Evolutionary conservation across 2,329 filamentous ascomycete genomes (phyloP), one percentile per base, ranked within the genome.

Genomic region (Exophiala alcalophila): DNA sequence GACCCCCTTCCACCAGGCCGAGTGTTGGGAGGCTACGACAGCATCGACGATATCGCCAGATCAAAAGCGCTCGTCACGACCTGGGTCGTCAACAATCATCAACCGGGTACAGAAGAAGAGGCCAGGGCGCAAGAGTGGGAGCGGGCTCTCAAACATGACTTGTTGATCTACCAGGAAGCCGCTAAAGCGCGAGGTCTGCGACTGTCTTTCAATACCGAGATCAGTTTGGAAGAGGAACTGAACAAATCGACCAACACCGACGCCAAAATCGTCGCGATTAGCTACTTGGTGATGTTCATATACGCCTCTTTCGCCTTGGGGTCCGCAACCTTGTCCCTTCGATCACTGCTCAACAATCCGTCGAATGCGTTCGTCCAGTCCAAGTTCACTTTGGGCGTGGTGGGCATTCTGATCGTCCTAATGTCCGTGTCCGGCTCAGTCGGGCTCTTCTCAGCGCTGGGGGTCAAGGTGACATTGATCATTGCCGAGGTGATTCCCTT

Each of bases 191-290:
- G 86, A 33, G 90, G 90, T 1, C 75, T 98, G 7, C 78, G 92
- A 14, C 70, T 98, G 24, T 97, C 90, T 5, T 98, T 97, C 73
- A 94, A 82, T 35, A 94, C 92, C 0, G 92, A 98, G 67, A 86
- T 91, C 65, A 96, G 90, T 64, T 71, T 98, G 49, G 91, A 97
- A 62, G 78, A 96, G 61, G 92, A 98, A 61, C 74, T 98, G 44
- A 98, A 96, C 71, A 95, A 97, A 68, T 94, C 89, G 25, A 96
- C 89, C 35, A 98, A 98, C 65, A 97, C 92, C 0, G 92, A 98
- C 64, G 94, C 91, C 30, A 96, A 91, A 64, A 98, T 98, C 58
- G 81, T 98, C 16, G 80, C 91, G 40, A 84, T 98, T 66, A 97
- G 91, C 73, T 98, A 98, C 67, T 76, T 97, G 52, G 87, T 96